Evolutionary conservation across 73 alveolate species (phyloP), one percentile per base, ranked within the genome.

Genomic region (Paramecium octaurelia): DNA sequence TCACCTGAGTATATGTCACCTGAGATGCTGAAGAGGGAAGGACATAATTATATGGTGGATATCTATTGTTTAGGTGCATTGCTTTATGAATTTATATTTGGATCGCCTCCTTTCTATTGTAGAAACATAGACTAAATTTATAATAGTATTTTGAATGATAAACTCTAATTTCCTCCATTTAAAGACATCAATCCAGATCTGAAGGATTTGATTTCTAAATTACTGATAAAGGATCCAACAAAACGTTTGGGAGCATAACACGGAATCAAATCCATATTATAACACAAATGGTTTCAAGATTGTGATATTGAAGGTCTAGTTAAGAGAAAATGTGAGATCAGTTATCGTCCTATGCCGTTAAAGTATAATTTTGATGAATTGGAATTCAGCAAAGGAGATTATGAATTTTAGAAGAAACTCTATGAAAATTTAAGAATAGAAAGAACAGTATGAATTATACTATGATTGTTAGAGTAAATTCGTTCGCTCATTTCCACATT

Each of bases 1-100:
- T 96, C 99, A 6, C 99, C 99, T 21, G 97, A 96, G 84, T 97
- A 97, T 86, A 96, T 97, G 98, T 80, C 97, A 46, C 99, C 99
- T 8, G 99, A 97, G 85, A 96, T 97, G 98, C 93, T 97, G 16
- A 18, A 91, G 21, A 94, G 98, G 14, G 93, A 93, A 12, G 97
- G 97, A 10, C 98, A 96, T 80, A 86, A 93, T 59, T 59, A 27
- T 58, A 70, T 86, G 77, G 96, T 96, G 64, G 99, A 97, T 89
- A 94, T 94, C 31, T 97, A 96, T 92, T 89, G 97, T 34, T 83
- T 97, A 31, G 99, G 99, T 4, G 96, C 96, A 35, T 89, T 97
- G 0, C 93, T 97, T 58, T 95, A 93, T 97, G 99, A 97, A 94
- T 92, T 97, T 98, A 92, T 96, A 8, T 89, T 97, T 48, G 99